Percentiles rank a stretch among this genome's conserved stretches.
Conservation (phyloP, 306 rosid species). For the Citrullus colocynthis region DNA sequence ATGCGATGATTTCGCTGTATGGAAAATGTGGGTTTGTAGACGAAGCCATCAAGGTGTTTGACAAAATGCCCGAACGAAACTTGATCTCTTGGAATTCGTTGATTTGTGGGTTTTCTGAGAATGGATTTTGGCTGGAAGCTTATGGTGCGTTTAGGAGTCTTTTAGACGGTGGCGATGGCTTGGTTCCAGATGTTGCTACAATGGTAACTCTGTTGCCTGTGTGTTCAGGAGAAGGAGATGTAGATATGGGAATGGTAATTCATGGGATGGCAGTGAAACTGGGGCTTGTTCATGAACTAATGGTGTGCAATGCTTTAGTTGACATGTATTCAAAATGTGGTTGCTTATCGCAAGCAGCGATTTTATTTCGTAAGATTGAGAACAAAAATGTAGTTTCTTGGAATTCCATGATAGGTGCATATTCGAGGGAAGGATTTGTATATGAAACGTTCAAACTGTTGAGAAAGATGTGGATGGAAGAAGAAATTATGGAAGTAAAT, state of each 20-base stretch:
- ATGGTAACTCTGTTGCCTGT: slow-evolving; percentile 56
- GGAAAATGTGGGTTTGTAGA: slow-evolving; percentile 42
- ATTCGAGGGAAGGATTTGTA: slow-evolving; percentile 45
- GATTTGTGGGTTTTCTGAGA: slow-evolving; percentile 44
- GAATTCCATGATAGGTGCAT: slow-evolving; percentile 65
- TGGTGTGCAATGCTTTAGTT: slow-evolving; percentile 50
- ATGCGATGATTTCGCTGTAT: slow-evolving; percentile 52
- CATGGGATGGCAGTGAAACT: slow-evolving; percentile 66
- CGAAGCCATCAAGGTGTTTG: slow-evolving; percentile 46
- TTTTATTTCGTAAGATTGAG: slow-evolving; percentile 34
- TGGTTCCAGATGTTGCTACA: slow-evolving; percentile 62
- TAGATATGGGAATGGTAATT: slow-evolving; percentile 41
- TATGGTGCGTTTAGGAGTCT: slow-evolving; percentile 26
- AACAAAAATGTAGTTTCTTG: slow-evolving; percentile 61
- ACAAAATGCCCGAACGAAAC: slow-evolving; percentile 39
- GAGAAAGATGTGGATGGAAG: slow-evolving; percentile 42
- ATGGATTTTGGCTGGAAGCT: slow-evolving; percentile 26
- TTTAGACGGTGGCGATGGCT: slow-evolving; percentile 27
- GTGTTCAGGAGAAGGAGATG: slow-evolving; percentile 34
- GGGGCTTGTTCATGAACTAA: slow-evolving; percentile 34
- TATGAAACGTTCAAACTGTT: slow-evolving; percentile 35
- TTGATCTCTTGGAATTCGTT: slow-evolving; percentile 79
- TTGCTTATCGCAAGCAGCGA: slow-evolving; percentile 24
- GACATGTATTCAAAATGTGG: slow-evolving; percentile 80
- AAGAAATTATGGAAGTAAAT: slow-evolving; percentile 27